phyloP scores from a whole-genome alignment of 208 protist species.

The Tritrichomonas musculus region DNA sequence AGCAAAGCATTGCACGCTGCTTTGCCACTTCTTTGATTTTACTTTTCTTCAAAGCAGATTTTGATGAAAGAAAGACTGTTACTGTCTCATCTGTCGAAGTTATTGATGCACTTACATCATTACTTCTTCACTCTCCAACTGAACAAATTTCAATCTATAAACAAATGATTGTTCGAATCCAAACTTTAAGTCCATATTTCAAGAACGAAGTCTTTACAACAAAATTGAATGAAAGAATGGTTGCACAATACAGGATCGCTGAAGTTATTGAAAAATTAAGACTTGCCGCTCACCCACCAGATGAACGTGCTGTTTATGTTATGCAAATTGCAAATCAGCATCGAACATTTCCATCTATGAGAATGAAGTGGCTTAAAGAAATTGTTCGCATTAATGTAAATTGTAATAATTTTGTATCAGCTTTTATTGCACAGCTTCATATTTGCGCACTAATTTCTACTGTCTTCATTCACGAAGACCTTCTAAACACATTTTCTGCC shows the following conservation, averaged over 20 bases:
- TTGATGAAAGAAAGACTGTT: neutral
- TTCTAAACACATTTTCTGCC: too few relatives aligned
- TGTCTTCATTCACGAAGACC: neutral
- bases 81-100: neutral
- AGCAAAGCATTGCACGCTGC: neutral
- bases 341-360: neutral
- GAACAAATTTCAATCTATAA: neutral
- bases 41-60: neutral
- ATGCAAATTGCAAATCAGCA: conserved; percentile 6
- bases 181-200: neutral
- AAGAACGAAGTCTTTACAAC: neutral
- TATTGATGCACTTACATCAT: neutral
- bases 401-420: neutral
- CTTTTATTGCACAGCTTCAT: conserved; percentile 5
- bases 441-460: neutral
- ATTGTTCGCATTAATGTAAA: neutral
- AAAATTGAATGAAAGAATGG: neutral
- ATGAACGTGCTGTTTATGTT: neutral
- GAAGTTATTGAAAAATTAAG: neutral
- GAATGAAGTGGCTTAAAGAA: neutral
- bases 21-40: neutral
- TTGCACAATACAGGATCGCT: neutral
- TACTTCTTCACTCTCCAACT: neutral
- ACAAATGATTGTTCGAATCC: neutral
- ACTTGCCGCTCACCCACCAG: neutral